Conservation (phyloP, 805 yeast genomes). For the Yarrowia bubula region DNA sequence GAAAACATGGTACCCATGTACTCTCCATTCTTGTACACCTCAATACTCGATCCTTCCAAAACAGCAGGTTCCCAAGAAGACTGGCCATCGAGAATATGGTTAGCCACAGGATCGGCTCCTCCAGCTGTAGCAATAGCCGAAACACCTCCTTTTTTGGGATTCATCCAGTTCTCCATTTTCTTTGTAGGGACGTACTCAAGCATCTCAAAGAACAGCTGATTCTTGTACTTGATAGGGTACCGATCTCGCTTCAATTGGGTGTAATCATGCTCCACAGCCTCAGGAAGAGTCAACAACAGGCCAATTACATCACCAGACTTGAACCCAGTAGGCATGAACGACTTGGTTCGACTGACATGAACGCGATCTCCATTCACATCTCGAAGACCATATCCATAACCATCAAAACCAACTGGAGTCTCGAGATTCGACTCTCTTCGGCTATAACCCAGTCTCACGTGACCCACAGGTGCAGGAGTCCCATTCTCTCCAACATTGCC, state of each 20-base stretch:
- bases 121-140: conserved; percentile 25
- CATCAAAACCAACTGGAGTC: conserved; percentile 95
- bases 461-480: conserved; percentile 37
- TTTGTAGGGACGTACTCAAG: conserved; percentile 72
- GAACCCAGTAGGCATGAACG: conserved; percentile 52
- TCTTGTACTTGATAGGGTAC: conserved; percentile 79
- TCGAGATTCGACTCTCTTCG: conserved; percentile 86
- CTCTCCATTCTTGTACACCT: conserved; percentile 75
- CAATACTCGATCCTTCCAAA: conserved; percentile 52
- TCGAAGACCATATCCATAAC: conserved; percentile 87
- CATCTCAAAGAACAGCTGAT: conserved; percentile 76
- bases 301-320: conserved; percentile 82
- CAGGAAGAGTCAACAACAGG: conserved; percentile 67
- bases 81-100: conserved; percentile 28
- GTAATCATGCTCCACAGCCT: conserved; percentile 31
- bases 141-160: conserved; percentile 32
- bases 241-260: conserved; percentile 70
- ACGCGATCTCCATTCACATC: conserved; percentile 74
- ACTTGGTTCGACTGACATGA: conserved; percentile 67
- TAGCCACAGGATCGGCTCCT: conserved; percentile 35
- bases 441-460: conserved; percentile 80
- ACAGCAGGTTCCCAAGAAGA: conserved; percentile 34
- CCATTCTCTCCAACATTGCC: conserved; percentile 24
- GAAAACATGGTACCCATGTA: conserved; percentile 63
- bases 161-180: conserved; percentile 68